Percentiles rank a stretch among this genome's conserved stretches.
Conservation (phyloP, 331 rosid species). For the Stylosanthes scabra region DNA sequence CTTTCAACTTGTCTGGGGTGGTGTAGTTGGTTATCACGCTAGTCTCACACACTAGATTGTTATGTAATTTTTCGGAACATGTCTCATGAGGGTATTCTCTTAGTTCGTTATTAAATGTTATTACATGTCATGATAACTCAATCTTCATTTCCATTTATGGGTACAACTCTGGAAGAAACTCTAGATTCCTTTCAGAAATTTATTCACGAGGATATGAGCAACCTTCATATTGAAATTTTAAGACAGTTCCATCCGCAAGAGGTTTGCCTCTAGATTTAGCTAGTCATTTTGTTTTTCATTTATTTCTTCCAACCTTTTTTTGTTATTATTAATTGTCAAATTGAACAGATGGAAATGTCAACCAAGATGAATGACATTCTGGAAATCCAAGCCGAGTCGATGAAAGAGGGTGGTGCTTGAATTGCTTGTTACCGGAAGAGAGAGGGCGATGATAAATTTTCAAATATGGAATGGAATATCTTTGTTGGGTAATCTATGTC, state of each 20-base stretch:
- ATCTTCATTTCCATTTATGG: too few species aligned
- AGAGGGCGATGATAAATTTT: slow-evolving; percentile 40
- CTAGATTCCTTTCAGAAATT: slow-evolving; percentile 88
- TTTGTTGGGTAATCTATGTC: slow-evolving; percentile 35
- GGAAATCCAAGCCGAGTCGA: slow-evolving; percentile 91
- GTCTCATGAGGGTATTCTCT: too few species aligned
- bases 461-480: slow-evolving; percentile 29
- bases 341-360: slow-evolving; percentile 74
- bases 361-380: slow-evolving; percentile 62
- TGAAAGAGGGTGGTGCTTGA: slow-evolving; percentile 53
- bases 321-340: slow-evolving; percentile 20
- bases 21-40: slow-evolving; percentile 85
- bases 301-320: slow-evolving; percentile 3
- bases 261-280: slow-evolving; percentile 56
- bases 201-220: slow-evolving; percentile 87
- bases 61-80: too few species aligned
- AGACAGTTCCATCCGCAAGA: slow-evolving; percentile 97
- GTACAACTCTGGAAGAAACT: slow-evolving; percentile 73
- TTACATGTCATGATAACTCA: too few species aligned
- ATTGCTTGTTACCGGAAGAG: slow-evolving; percentile 40
- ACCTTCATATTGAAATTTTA: slow-evolving; percentile 93
- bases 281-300: neutral
- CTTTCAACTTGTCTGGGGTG: slow-evolving; percentile 57
- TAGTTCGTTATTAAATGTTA: too few species aligned
- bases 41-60: slow-evolving; percentile 83